Evolutionary conservation across 2,329 filamentous ascomycete species (phyloP).

Genomic region (Rhinocladiella mackenziei): DNA sequence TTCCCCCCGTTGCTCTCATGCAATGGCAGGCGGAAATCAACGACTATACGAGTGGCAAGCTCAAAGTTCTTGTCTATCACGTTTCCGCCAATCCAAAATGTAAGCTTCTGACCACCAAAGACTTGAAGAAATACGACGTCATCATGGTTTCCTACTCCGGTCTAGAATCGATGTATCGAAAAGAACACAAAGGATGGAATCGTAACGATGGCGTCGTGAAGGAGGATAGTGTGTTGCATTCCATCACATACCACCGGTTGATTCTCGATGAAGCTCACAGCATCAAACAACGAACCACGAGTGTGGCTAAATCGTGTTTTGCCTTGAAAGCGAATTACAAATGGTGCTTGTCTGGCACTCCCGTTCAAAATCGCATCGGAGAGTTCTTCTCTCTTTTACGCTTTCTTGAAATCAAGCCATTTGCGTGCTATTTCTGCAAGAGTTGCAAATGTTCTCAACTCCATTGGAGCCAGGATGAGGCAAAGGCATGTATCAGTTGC

Average conservation of each 20-base stretch:
- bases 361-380: constrained; percentile 93
- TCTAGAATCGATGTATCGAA: constrained; percentile 85
- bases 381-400: constrained; percentile 94
- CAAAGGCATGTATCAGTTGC: constrained; percentile 68
- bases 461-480: constrained; percentile 75
- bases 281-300: constrained; percentile 78
- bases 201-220: constrained; percentile 77
- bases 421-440: constrained; percentile 92
- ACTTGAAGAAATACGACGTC: constrained; percentile 79
- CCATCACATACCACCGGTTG: constrained; percentile 80
- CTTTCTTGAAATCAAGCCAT: constrained; percentile 83
- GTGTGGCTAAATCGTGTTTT: constrained; percentile 93
- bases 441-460: constrained; percentile 73
- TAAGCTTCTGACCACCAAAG: constrained; percentile 69
- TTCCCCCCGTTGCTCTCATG: constrained; percentile 90
- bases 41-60: constrained; percentile 75
- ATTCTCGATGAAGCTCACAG: constrained; percentile 95
- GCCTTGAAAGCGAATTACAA: constrained; percentile 82
- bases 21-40: constrained; percentile 85
- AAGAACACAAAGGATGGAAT: constrained; percentile 85
- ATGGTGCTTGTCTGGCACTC: constrained; percentile 93
- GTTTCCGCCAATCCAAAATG: constrained; percentile 72
- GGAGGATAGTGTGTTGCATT: constrained; percentile 73
- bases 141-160: constrained; percentile 88
- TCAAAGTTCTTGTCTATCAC: constrained; percentile 89